Evolutionary conservation across 2,329 filamentous ascomycete genomes (phyloP), one percentile per base, ranked within the genome.

Genomic region (Calycina herbarum): DNA sequence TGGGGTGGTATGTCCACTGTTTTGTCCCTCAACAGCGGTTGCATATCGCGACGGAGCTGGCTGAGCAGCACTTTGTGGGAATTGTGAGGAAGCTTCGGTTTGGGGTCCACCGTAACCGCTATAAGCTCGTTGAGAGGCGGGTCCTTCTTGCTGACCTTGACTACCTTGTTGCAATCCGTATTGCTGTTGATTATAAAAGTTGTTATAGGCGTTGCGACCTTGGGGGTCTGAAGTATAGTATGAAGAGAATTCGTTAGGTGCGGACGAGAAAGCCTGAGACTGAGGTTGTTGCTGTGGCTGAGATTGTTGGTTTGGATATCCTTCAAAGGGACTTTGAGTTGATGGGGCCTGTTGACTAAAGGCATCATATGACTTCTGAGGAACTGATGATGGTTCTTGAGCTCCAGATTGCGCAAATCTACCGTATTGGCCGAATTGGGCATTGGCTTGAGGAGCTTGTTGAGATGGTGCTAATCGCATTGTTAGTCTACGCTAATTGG

Each of bases 1-100:
- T 42, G 94, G 94, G 2, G 94, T 97, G 73, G 90, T 94, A 77
- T 95, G 90, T 57, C 93, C 94, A 76, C 93, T 97, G 81, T 90
- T 93, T 74, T 93, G 91, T 68, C 86, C 85, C 64, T 96, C 93
- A 68, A 87, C 82, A 67, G 83, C 80, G 35, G 82, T 79, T 58
- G 81, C 81, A 70, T 88, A 89, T 62, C 87, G 85, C 4, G 86
- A 84, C 69, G 83, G 84, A 76, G 80, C 64, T 62, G 88, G 81
- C 59, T 79, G 85, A 74, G 89, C 89, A 71, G 89, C 90, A 76
- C 88, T 91, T 77, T 94, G 92, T 48, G 90, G 88, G 76, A 93
- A 93, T 74, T 84, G 89, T 69, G 79, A 80, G 81, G 83, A 86
- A 76, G 84, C 89, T 77, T 87, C 86, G 80, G 75, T 85, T 82